These are phyloP conservation scores for Picea glauca DNA, from an alignment of 75 land plant genomes.

Conservation along the genomic window DNA sequence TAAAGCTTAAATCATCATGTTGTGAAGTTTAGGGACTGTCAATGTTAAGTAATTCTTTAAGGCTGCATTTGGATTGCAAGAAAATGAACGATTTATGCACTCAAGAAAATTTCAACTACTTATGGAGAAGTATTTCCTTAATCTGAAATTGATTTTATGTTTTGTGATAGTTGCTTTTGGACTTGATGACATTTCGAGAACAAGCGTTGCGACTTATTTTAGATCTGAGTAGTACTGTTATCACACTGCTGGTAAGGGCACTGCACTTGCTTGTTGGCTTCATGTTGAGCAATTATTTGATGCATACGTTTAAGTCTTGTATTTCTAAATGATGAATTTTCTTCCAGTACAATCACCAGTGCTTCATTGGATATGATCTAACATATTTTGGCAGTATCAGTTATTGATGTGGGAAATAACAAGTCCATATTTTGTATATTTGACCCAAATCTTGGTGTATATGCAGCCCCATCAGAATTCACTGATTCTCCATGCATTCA, in stretches of 20 bases:
- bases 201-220: constrained; percentile 90
- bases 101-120: neutral
- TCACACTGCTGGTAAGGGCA: constrained; percentile 85
- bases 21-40: neutral
- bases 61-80: neutral
- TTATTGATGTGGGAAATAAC: neutral
- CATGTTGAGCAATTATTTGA: neutral
- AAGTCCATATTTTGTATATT: neutral
- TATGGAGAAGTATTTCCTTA: neutral
- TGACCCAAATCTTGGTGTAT: neutral
- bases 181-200: constrained; percentile 98
- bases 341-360: no score
- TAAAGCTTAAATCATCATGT: neutral
- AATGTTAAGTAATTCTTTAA: neutral
- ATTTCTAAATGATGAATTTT: no score
- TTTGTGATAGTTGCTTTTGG: constrained; percentile 74
- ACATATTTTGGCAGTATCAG: no score
- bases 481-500: constrained; percentile 89
- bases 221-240: constrained; percentile 97
- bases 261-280: constrained; percentile 3
- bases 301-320: neutral
- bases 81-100: neutral
- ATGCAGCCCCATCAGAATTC: constrained; percentile 99
- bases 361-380: no score
- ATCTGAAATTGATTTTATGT: constrained; percentile 1